A percentile compares a stretch with the other conserved stretches of the same genome.
Evolutionary conservation across 345 rosid genomes (phyloP).

Genomic region (Eucalyptus sideroxylon): DNA sequence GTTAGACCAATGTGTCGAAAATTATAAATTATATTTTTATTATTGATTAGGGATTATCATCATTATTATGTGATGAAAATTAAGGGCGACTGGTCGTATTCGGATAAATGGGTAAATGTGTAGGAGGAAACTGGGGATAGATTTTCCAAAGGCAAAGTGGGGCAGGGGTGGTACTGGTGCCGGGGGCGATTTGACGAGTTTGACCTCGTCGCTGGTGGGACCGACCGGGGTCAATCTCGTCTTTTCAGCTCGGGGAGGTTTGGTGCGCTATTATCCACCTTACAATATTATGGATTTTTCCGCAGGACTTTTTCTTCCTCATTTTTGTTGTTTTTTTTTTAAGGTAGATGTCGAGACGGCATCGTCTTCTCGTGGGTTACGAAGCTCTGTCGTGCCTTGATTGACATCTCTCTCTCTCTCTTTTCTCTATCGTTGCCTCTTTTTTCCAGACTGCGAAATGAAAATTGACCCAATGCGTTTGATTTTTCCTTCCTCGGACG

Average conservation of each 20-base stretch:
- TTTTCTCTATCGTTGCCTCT: too few relatives aligned
- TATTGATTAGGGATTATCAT: background rate
- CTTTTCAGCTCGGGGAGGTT: background rate
- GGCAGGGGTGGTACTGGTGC: background rate
- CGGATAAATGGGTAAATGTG: background rate
- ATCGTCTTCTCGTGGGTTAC: too few relatives aligned
- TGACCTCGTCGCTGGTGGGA: background rate
- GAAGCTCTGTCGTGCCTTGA: too few relatives aligned
- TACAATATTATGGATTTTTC: background rate
- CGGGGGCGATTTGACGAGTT: background rate
- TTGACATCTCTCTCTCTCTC: too few relatives aligned
- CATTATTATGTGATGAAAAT: background rate
- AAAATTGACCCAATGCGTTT: too few relatives aligned
- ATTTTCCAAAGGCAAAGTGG: background rate
- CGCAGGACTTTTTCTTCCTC: background rate
- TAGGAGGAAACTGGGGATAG: background rate
- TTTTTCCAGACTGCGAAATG: too few relatives aligned
- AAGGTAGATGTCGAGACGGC: too few relatives aligned
- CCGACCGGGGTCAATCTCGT: background rate
- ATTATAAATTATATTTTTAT: background rate
- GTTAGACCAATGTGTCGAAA: background rate
- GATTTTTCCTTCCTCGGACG: too few relatives aligned
- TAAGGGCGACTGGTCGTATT: background rate
- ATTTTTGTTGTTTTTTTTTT: background rate
- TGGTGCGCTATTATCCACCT: background rate